Percentiles rank a stretch among this genome's conserved stretches.
Evolutionary conservation across 257 asterid genomes (phyloP).

Genomic region (Capsicum baccatum): DNA sequence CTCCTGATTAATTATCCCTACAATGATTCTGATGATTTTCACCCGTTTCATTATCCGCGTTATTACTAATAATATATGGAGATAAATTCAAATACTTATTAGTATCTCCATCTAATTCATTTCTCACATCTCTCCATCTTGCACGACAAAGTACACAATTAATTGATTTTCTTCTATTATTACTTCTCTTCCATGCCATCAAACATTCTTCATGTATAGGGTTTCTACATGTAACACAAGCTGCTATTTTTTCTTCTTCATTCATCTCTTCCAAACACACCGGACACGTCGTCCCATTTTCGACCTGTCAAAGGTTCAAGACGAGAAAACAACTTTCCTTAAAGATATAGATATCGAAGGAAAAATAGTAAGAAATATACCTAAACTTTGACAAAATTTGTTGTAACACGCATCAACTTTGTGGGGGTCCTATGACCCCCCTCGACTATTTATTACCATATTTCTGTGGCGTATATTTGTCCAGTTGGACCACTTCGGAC

Average conservation of each 20-base stretch:
- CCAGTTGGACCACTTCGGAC: no score
- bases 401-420: no score
- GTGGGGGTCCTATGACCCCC: no score
- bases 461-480: no score
- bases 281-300: slow-evolving; percentile 68
- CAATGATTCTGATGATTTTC: not conserved
- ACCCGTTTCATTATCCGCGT: slow-evolving; percentile 37
- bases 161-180: slow-evolving; percentile 63
- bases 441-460: no score
- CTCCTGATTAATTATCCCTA: not conserved
- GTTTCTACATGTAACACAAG: slow-evolving; percentile 78
- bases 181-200: slow-evolving; percentile 76
- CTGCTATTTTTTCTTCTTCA: slow-evolving; percentile 68
- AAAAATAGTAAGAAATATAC: no score
- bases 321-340: not conserved
- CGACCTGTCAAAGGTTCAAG: slow-evolving; percentile 37
- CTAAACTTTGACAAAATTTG: no score
- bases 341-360: not conserved
- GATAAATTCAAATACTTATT: slow-evolving; percentile 75
- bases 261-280: slow-evolving; percentile 92
- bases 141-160: slow-evolving; percentile 96
- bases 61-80: slow-evolving; percentile 61
- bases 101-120: slow-evolving; percentile 49
- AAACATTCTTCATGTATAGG: slow-evolving; percentile 82
- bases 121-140: slow-evolving; percentile 68